Evolutionary conservation across 345 rosid genomes (phyloP).

Genomic region (Linum usitatissimum): DNA sequence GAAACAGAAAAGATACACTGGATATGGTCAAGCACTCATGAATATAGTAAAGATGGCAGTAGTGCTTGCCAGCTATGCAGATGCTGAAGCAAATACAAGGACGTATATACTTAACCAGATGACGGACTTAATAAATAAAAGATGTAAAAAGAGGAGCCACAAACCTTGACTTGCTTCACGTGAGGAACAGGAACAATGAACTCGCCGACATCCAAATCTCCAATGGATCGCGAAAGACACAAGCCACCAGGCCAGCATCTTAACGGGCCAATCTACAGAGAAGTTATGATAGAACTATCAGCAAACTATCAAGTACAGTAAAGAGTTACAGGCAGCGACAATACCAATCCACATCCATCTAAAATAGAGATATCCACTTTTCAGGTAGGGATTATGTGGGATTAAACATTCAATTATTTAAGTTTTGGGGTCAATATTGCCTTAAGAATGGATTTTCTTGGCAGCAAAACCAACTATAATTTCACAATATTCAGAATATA

Average conservation of each 20-base stretch:
- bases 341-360: background rate
- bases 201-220: conserved; percentile 94
- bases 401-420: too few relatives aligned
- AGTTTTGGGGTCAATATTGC: background rate
- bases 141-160: conserved; percentile 15
- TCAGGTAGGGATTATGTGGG: background rate
- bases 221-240: conserved; percentile 97
- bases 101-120: background rate
- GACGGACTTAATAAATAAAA: background rate
- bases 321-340: background rate
- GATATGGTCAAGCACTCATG: background rate
- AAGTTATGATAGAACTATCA: conserved; percentile 13
- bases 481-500: too few relatives aligned
- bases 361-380: background rate
- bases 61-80: background rate
- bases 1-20: background rate
- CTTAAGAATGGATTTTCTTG: too few relatives aligned
- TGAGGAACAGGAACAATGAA: conserved; percentile 96
- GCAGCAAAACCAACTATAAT: too few relatives aligned
- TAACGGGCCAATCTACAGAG: conserved; percentile 81
- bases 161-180: conserved; percentile 97
- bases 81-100: background rate
- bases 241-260: conserved; percentile 99
- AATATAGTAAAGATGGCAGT: background rate
- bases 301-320: background rate